phyloP scores from a whole-genome alignment of 2,329 filamentous ascomycete species.

The Metarhizium sp. region DNA sequence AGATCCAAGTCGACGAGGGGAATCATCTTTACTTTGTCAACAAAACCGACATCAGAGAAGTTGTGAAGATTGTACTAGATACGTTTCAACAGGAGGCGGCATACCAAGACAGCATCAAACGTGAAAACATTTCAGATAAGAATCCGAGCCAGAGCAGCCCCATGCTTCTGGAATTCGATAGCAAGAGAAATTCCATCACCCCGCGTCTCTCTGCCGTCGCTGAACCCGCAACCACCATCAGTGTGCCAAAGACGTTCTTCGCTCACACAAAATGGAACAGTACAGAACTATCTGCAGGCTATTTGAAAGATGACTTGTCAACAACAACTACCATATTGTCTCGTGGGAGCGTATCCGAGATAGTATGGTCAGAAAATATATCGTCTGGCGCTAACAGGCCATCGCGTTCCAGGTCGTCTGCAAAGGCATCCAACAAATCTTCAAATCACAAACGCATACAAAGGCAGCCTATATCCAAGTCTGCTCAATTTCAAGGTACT shows the following conservation, averaged over 20 bases:
- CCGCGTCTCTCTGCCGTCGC: conserved; percentile 13
- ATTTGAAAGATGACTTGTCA: conserved; percentile 3
- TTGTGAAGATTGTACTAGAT: conserved; percentile 4
- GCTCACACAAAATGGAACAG: conserved; percentile 9
- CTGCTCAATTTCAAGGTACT: neutral
- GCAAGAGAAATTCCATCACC: conserved; percentile 14
- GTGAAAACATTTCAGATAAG: neutral
- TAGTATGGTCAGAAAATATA: conserved; percentile 17
- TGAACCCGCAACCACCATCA: conserved; percentile 26
- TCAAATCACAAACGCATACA: neutral
- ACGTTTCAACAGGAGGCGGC: neutral
- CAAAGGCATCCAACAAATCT: neutral
- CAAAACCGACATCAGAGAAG: conserved; percentile 8
- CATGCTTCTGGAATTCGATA: conserved; percentile 12
- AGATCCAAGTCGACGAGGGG: neutral
- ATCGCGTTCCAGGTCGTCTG: neutral
- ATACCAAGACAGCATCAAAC: neutral
- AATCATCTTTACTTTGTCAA: conserved; percentile 9
- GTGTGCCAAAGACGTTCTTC: conserved; percentile 21
- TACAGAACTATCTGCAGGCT: neutral
- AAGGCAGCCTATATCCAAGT: neutral
- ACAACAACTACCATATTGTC: conserved; percentile 20
- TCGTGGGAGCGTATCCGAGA: conserved; percentile 19
- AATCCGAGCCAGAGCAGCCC: neutral
- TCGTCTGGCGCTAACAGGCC: neutral